Evolutionary conservation across 495 filamentous ascomycete species (phyloP), one percentile per base, ranked within the genome.

Genomic region (Penicillium bialowiezense): DNA sequence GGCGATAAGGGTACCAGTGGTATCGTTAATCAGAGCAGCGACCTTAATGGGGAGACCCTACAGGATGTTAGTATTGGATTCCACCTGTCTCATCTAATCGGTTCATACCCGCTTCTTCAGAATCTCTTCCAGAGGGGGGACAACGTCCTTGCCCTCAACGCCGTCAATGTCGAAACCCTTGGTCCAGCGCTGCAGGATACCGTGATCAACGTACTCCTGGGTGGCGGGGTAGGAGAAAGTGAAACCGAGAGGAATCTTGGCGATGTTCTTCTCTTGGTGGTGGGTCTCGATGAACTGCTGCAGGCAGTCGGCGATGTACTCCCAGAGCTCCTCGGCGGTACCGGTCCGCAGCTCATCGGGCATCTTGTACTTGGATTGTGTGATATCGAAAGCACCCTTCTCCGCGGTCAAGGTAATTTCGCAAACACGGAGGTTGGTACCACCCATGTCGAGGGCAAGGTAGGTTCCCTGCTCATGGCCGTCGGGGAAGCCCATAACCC

Each of bases 91-190:
- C 20, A 7, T 19, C 21, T 12, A 17, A 33, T 14, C 1, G n/a
- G n/a, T 10, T 53, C 81, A 57, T 77, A 90, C 89, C 54, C 89
- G 77, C 68, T 86, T 86, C 44, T 80, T 79, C 35, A 98, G 71
- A 23, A 91, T 90, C 33, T 77, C 81, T 71, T 97, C 89, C 52
- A 98, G 88, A 63, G 91, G 86, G 43, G 93, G 92, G 33, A 97
- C 92, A 14, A 98, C 91, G 65, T 98, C 93, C 10, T 89, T 68
- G 36, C 93, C 93, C 73, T 98, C 93, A 32, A 98, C 93, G 26
- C 93, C 95, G 34, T 86, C 81, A 67, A 98, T 97, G 61, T 98
- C 95, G 64, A 98, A 98, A 3, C 93, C 93, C 77, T 98, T 98
- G 50, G 93, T 98, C 93, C 93, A 98, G 51, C 95, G 85, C 68